These are phyloP conservation scores for Debaryomyces fabryi DNA, from an alignment of 1,139 yeast species.

Conservation along the genomic window DNA sequence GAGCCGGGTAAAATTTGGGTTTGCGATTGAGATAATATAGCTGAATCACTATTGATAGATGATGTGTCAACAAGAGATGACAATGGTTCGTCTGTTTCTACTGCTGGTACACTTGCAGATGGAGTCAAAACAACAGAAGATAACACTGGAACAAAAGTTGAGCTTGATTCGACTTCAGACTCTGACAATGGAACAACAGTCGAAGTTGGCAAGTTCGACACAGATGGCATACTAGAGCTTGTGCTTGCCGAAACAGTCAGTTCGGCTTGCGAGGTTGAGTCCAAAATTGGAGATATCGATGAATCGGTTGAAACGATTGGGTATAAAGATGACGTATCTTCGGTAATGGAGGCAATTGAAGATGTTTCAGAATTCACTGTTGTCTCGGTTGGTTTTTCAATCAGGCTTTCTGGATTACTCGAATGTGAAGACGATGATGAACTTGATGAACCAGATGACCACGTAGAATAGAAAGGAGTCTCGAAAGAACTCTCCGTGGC, in stretches of 20 bases:
- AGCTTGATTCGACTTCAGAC: background rate
- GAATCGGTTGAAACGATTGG: background rate
- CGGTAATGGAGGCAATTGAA: background rate
- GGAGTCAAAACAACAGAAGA: conserved; percentile 1
- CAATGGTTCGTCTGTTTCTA: background rate
- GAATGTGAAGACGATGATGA: background rate
- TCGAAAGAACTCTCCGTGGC: background rate
- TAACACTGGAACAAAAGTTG: background rate
- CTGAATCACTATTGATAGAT: background rate
- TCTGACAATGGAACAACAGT: background rate
- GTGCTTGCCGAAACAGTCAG: background rate
- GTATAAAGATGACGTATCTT: background rate
- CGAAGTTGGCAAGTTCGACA: background rate
- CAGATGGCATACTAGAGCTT: background rate
- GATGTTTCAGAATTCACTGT: background rate
- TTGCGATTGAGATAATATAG: background rate
- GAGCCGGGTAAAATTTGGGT: background rate
- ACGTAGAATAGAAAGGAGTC: background rate
- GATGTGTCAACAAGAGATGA: conserved; percentile 8
- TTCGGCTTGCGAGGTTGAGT: background rate
- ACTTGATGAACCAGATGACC: background rate
- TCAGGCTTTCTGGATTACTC: background rate
- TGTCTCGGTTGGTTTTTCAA: background rate
- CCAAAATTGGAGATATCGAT: background rate
- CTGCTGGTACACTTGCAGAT: background rate